Evolutionary conservation across 495 filamentous ascomycete genomes (phyloP), one percentile per base, ranked within the genome.

Genomic region (Hyaloscypha variabilis): DNA sequence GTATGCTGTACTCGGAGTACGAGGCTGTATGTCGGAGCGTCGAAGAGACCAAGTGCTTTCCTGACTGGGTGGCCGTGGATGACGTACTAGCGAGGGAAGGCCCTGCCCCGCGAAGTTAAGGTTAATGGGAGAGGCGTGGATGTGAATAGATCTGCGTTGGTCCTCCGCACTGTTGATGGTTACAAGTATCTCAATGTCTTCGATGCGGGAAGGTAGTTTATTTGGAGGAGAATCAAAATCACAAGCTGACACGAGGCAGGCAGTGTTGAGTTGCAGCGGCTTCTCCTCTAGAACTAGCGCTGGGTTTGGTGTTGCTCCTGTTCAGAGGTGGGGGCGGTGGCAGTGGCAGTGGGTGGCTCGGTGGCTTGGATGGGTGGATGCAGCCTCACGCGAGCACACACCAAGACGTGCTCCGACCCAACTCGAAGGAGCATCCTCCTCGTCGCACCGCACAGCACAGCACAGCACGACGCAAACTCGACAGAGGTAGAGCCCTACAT

Each of bases 1-100:
- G 21, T 3, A 31, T 25, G 21, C 21, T 36, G 19, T 19, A 8
- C 28, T 36, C 6, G 21, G 5, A 21, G 28, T 53, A 25, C 42
- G 28, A 39, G 2, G 2, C 13, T 58, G 19, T 11, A n/a, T 64
- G 17, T 50, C 13, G 31, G 34, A 49, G 39, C 3, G n/a, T 42
- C 26, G 54, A 52, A 24, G 55, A 23, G 53, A 50, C 51, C 54
- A 50, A 58, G 50, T 55, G 61, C 61, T 63, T n/a, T 56, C 36
- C 42, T 53, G 51, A 5, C 25, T 24, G 51, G 21, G 51, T 25
- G 51, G 21, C 51, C 51, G 21, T 54, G 51, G 13, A n/a, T 36
- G 30, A 59, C 30, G 57, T 59, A 21, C 19, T 49, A 62, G 51
- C 51, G 51, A 54, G 51, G 11, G 21, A 25, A 5, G 25, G 25